Evolutionary conservation across 1,284 basidiomycete species (phyloP).

Genomic region (Trichosporon sp.): DNA sequence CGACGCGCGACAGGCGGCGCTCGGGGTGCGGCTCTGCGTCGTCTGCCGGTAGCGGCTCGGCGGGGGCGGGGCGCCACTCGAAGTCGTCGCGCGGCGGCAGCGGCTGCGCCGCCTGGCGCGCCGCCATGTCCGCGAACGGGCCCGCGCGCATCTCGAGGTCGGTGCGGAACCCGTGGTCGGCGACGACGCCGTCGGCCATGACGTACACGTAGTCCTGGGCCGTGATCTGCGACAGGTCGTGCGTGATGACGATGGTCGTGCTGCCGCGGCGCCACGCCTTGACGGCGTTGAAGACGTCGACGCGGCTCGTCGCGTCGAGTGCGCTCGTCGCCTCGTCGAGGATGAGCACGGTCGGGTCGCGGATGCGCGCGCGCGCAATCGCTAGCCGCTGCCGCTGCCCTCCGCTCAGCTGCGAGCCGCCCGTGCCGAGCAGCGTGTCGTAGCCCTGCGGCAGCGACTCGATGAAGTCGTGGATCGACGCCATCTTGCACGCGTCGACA

Average conservation of each 20-base stretch:
- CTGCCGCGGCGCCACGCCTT: slow-evolving; percentile 73
- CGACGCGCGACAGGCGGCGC: background rate
- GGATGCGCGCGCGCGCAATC: slow-evolving; percentile 78
- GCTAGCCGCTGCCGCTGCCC: slow-evolving; percentile 91
- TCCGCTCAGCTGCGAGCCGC: slow-evolving; percentile 75
- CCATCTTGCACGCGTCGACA: slow-evolving; percentile 72
- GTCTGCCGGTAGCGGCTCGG: slow-evolving; percentile 6
- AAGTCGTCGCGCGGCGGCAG: slow-evolving; percentile 41
- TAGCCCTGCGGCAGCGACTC: slow-evolving; percentile 78
- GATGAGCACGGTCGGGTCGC: slow-evolving; percentile 84
- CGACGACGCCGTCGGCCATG: slow-evolving; percentile 73
- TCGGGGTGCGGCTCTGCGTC: background rate
- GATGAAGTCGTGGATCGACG: slow-evolving; percentile 84
- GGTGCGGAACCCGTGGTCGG: slow-evolving; percentile 78
- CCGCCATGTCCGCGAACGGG: slow-evolving; percentile 49
- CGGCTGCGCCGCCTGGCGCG: slow-evolving; percentile 44
- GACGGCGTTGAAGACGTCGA: slow-evolving; percentile 84
- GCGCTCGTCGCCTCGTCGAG: slow-evolving; percentile 97
- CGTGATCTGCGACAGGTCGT: slow-evolving; percentile 82
- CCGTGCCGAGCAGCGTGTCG: slow-evolving; percentile 71
- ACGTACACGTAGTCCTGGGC: slow-evolving; percentile 84
- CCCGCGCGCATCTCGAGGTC: slow-evolving; percentile 51
- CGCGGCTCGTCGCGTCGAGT: slow-evolving; percentile 79
- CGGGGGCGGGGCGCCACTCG: slow-evolving; percentile 19
- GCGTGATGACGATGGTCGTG: slow-evolving; percentile 94